Percentiles rank a stretch among this genome's conserved stretches.
phyloP scores from a whole-genome alignment of 2,329 filamentous ascomycete genomes.

The Pyricularia pennisetigena region DNA sequence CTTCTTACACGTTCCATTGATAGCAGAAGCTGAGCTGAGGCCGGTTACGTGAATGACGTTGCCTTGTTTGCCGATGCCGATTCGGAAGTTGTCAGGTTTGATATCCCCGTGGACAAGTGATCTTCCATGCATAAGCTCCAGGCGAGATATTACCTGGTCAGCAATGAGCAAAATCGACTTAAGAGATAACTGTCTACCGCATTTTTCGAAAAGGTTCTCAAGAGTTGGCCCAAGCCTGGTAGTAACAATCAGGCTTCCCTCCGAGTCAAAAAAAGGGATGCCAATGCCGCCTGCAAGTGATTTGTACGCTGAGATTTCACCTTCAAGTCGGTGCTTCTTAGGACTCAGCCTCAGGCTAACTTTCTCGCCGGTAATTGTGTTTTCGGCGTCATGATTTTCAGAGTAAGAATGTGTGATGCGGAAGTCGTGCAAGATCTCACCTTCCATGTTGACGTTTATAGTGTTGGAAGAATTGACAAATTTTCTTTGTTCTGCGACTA shows the following conservation, averaged over 20 bases:
- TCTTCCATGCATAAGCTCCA: conserved; percentile 99
- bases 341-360: background rate
- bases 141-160: conserved; percentile 96
- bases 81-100: conserved; percentile 99
- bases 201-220: conserved; percentile 99
- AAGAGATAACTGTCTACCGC: conserved; percentile 98
- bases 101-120: conserved; percentile 99
- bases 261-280: conserved; percentile 98
- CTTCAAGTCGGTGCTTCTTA: conserved; percentile 93
- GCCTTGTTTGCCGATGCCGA: conserved; percentile 97
- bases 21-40: conserved; percentile 67
- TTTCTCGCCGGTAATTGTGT: background rate
- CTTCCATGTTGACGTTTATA: too few relatives aligned
- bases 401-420: background rate
- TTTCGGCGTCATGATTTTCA: background rate
- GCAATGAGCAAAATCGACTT: conserved; percentile 96
- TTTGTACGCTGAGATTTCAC: conserved; percentile 91
- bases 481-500: too few relatives aligned
- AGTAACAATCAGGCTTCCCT: conserved; percentile 98
- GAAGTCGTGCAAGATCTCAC: too few relatives aligned
- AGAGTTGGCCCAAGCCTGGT: conserved; percentile 91
- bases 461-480: too few relatives aligned
- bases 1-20: conserved; percentile 55
- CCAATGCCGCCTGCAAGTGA: conserved; percentile 91
- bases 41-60: conserved; percentile 99